Base-by-base conservation (phyloP, 176 grass and related monocot genomes). In the Pontederia crassipes region DNA sequence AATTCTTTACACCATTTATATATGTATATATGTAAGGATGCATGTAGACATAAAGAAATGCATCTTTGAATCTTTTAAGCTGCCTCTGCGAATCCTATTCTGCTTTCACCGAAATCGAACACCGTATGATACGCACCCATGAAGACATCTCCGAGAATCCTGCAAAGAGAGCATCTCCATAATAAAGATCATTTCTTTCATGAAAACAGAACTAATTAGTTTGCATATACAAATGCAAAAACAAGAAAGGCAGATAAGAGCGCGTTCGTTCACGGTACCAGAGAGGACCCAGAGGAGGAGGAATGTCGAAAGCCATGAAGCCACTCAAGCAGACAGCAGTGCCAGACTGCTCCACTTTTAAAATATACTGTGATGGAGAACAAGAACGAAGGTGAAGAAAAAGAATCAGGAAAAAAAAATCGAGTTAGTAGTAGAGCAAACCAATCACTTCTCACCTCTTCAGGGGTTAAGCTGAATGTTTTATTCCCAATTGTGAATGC, bases 61-160 rank as follows among this genome's bases (percentile, higher is more conserved):
- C 51, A 29, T 40, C 13, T 71, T 15, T 18, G 17, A 46, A n/a
- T 49, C 52, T 78, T 28, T 84, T 69, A 95, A 9, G 64, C 81
- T 4, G 87, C 77, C 70, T 74, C 45, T 0, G 93, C 87, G 45
- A 97, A 97, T 46, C 93, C 93, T 15, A 97, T 85, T 62, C 73
- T 85, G 59, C 85, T 59, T 0, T 97, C 59, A 12, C 87, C 93
- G 2, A 97, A 91, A 71, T 97, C 87, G 12, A 97, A 97, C 48
- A 97, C 79, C 0, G 87, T 97, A 64, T 97, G 93, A 73, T 97
- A 97, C 40, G 84, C 87, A 13, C 93, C 87, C 93, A 97, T 92
- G 74, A 97, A 97, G 18, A 97, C 93, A 83, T 97, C 93, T 27
- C 93, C 93, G 72, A 97, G 85, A 67, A 97, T 97, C 93, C 93